Evolutionary conservation across 1,284 basidiomycete genomes (phyloP).

Genomic region (Malassezia yamatoensis): DNA sequence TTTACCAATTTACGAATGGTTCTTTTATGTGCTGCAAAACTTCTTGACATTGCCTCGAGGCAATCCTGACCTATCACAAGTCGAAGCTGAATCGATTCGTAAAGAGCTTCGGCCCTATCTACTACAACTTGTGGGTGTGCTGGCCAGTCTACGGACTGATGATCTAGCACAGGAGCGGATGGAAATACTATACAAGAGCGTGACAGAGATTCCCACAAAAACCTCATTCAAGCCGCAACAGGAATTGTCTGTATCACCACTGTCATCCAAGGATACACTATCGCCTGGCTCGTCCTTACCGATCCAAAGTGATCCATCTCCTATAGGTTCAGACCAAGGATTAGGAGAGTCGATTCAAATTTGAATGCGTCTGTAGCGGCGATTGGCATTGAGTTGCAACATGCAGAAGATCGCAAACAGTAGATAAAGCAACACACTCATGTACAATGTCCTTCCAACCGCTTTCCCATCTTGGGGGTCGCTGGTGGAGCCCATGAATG

Average conservation of each 20-base stretch:
- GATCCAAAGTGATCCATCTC: neutral
- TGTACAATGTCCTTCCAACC: constrained; percentile 50
- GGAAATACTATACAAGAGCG: constrained; percentile 27
- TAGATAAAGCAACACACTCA: constrained; percentile 52
- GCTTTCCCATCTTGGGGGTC: constrained; percentile 52
- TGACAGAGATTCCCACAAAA: neutral
- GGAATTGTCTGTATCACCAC: neutral
- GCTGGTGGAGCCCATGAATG: constrained; percentile 51
- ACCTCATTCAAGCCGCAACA: too few relatives aligned
- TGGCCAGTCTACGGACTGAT: constrained; percentile 36
- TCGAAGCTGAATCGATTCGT: neutral
- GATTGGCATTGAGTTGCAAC: constrained; percentile 49
- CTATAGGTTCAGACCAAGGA: too few relatives aligned
- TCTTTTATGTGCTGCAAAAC: constrained; percentile 16
- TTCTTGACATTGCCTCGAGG: constrained; percentile 25
- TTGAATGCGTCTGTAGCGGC: constrained; percentile 40
- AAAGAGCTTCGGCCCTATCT: constrained; percentile 22
- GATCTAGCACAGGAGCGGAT: constrained; percentile 47
- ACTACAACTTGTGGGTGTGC: constrained; percentile 43
- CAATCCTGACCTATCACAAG: neutral
- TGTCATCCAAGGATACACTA: neutral
- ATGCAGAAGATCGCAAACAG: constrained; percentile 53
- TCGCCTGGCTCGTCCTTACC: neutral
- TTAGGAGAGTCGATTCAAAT: constrained; percentile 12
- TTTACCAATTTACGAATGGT: constrained; percentile 31